Evolutionary conservation across 192 early-diverging fungal genomes (phyloP), one percentile per base, ranked within the genome.

Genomic region (Thamnidium elegans): DNA sequence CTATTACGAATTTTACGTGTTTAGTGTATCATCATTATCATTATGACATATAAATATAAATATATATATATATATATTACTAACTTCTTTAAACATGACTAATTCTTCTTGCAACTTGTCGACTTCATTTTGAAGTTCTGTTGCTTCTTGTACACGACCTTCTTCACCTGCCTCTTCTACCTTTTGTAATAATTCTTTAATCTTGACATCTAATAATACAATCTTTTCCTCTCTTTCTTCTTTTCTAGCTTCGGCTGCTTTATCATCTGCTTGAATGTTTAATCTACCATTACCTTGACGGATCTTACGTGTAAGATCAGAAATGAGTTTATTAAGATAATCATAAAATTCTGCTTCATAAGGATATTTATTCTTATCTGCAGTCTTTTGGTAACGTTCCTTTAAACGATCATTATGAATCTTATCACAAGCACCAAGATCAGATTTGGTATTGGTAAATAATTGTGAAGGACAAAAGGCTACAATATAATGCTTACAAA

Each of bases 371-470:
- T 79, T 74, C 45, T 79, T 80, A 78, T 94, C 92, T 7, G 77
- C 47, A 8, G 84, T 81, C 45, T 85, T 82, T 67, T 82, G 83
- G 58, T 89, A 87, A 72, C 82, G 78, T 36, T 86, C 78, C 20
- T 84, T 80, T 50, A 94, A 78, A 65, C 83, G 84, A 67, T 94
- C 92, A 63, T 94, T 89, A 74, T 94, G 92, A n/a, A 91, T 70
- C 59, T 87, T 84, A 55, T 86, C 81, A 69, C 92, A 94, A 3
- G 79, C 60, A 17, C 75, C 76, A 67, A 92, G 81, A 66, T 92
- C 90, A 20, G 87, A 88, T 74, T 94, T 94, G 4, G 92, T 94
- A 73, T 94, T 94, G 61, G 86, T 87, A 74, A 94, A 94, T n/a
- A 90, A 77, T 55, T 86, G 83, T 58, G 85, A 81, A 20, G 92